Conservation (phyloP, 1,139 yeast genomes). For the Candida sanyaensis region DNA sequence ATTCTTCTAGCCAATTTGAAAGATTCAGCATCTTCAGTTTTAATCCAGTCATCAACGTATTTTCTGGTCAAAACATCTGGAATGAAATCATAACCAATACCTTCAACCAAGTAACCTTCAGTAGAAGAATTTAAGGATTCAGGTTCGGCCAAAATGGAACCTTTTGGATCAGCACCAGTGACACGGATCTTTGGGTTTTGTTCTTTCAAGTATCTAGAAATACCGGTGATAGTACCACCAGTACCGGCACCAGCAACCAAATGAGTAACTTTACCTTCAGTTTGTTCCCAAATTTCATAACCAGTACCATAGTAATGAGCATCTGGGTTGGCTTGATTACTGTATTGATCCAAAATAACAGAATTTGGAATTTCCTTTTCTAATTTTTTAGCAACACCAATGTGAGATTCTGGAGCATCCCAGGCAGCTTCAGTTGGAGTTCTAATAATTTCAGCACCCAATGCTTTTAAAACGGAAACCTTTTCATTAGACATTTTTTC, state of each 20-base stretch:
- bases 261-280: conserved; percentile 70
- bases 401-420: conserved; percentile 91
- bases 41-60: conserved; percentile 77
- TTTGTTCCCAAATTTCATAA: conserved; percentile 82
- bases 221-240: conserved; percentile 83
- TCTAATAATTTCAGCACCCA: conserved; percentile 89
- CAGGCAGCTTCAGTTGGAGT: conserved; percentile 94
- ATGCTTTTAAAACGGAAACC: conserved; percentile 83
- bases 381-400: conserved; percentile 82
- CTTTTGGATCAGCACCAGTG: conserved; percentile 85
- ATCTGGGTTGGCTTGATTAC: conserved; percentile 75
- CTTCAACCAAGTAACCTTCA: conserved; percentile 79
- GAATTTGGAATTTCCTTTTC: conserved; percentile 87
- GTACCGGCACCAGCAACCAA: conserved; percentile 93
- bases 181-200: conserved; percentile 63
- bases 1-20: conserved; percentile 82
- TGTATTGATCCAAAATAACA: conserved; percentile 82
- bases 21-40: conserved; percentile 82
- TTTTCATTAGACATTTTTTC: conserved; percentile 94
- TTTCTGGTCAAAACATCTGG: conserved; percentile 78
- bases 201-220: conserved; percentile 74
- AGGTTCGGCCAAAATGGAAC: conserved; percentile 83
- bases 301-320: conserved; percentile 90
- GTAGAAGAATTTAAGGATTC: conserved; percentile 64
- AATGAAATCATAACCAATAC: conserved; percentile 88